Base-by-base conservation (phyloP, 345 rosid genomes). In the Ceriops tagal region DNA sequence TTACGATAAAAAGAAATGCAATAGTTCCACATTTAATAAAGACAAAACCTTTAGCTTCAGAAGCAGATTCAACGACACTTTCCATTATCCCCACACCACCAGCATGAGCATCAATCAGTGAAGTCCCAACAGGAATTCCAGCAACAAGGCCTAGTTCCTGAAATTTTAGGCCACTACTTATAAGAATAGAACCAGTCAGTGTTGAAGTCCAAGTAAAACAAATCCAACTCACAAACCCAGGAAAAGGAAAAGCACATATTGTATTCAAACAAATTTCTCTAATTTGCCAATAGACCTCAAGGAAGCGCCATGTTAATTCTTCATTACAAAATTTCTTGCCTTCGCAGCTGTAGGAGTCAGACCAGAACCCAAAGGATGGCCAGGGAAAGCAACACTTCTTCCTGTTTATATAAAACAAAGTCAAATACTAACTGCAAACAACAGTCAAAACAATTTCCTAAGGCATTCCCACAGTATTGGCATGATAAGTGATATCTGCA, bases 21-120 rank as follows among this genome's bases (percentile, higher is more conserved):
- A 52, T 65, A 47, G 13, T 71, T 31, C 24, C 9, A 34, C 61
- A 43, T 47, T 73, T 31, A 58, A 22, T 65, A 8, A 52, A 52
- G 65, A 5, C 71, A 72, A 66, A 57, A 91, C 97, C 98, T 85
- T 82, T 82, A 34, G 74, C 76, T 55, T 77, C 79, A 68, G 81
- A 68, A 49, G 72, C 83, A 59, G 77, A 75, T 52, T 80, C 86
- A 13, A 80, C 84, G 69, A 75, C 78, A 71, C 97, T 87, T 81
- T 89, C 98, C 91, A 93, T 83, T 62, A 88, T 92, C 69, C 98
- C 98, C 65, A 93, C 88, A 77, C 97, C 98, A 61, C 97, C 98
- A 74, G 98, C 98, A 85, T 93, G 97, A 66, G 98, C 97, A 84
- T 93, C 97, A 80, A 93, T 91, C 76, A 93, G 78, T 13, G 98